phyloP scores from a whole-genome alignment of 345 rosid genomes.

The Iberis pinnata region DNA sequence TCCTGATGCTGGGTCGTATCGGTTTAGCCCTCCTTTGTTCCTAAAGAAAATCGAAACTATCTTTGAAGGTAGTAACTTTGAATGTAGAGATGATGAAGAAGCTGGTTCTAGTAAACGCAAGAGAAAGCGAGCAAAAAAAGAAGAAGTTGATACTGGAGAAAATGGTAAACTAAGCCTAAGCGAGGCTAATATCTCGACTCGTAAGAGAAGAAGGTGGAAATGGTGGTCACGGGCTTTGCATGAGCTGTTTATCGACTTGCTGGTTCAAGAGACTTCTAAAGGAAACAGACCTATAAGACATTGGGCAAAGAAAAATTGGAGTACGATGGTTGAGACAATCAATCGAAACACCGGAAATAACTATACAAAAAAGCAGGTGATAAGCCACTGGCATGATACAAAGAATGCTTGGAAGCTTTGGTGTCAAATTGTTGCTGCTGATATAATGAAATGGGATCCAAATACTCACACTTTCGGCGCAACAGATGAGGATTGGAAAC shows the following conservation, averaged over 20 bases:
- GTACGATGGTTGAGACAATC: constrained; percentile 30
- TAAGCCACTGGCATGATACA: constrained; percentile 38
- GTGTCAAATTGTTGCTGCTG: constrained; percentile 40
- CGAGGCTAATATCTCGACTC: too few relatives aligned
- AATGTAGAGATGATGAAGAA: constrained; percentile 18
- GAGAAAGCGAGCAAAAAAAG: constrained; percentile 16
- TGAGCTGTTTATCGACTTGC: constrained; percentile 36
- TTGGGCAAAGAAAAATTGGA: constrained; percentile 41
- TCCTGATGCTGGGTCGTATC: too few relatives aligned
- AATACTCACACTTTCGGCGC: constrained; percentile 33
- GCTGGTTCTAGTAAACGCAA: constrained; percentile 14
- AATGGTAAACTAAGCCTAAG: too few relatives aligned
- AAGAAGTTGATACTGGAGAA: too few relatives aligned
- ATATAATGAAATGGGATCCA: too few relatives aligned
- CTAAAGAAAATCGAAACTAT: constrained; percentile 36
- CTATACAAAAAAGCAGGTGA: constrained; percentile 32
- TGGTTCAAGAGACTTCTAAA: constrained; percentile 34
- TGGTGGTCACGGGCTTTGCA: constrained; percentile 35
- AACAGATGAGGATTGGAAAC: constrained; percentile 37
- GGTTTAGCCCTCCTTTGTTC: too few relatives aligned
- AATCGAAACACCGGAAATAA: constrained; percentile 30
- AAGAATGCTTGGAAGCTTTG: constrained; percentile 48
- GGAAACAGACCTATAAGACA: constrained; percentile 35
- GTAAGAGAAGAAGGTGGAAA: constrained; percentile 34
- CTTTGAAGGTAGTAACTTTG: constrained; percentile 26